Evolutionary conservation across 2,329 filamentous ascomycete genomes (phyloP).

Genomic region (Monascus ruber): DNA sequence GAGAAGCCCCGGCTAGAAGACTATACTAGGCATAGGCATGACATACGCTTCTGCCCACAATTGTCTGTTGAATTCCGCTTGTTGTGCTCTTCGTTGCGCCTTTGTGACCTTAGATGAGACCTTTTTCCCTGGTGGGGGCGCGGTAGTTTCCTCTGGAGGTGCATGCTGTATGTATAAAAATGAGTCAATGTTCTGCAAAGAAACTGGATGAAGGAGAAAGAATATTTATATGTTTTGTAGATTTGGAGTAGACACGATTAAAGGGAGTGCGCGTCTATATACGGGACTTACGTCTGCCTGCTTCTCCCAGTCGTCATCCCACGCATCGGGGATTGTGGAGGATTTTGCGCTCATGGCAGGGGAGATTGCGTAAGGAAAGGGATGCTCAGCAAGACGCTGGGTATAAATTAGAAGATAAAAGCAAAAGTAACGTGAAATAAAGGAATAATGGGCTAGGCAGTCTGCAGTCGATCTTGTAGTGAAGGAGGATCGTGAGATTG

Average conservation of each 20-base stretch:
- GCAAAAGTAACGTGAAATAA: not conserved
- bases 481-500: no score
- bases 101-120: conserved; percentile 50
- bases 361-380: no score
- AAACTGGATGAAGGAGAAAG: not conserved
- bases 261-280: conserved; percentile 1
- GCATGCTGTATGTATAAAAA: not conserved
- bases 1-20: no score
- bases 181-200: no score
- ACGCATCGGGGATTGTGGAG: conserved; percentile 58
- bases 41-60: conserved; percentile 79
- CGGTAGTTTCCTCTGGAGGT: conserved; percentile 16
- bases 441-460: no score
- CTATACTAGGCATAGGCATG: not conserved
- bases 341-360: conserved; percentile 35
- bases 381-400: no score
- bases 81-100: conserved; percentile 65
- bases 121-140: conserved; percentile 32
- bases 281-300: conserved; percentile 53
- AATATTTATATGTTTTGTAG: not conserved
- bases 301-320: conserved; percentile 85
- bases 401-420: not conserved
- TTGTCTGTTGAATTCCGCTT: conserved; percentile 72
- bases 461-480: no score
- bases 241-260: not conserved